Evolutionary conservation across 345 rosid genomes (phyloP).

Genomic region (Brassica nigra): DNA sequence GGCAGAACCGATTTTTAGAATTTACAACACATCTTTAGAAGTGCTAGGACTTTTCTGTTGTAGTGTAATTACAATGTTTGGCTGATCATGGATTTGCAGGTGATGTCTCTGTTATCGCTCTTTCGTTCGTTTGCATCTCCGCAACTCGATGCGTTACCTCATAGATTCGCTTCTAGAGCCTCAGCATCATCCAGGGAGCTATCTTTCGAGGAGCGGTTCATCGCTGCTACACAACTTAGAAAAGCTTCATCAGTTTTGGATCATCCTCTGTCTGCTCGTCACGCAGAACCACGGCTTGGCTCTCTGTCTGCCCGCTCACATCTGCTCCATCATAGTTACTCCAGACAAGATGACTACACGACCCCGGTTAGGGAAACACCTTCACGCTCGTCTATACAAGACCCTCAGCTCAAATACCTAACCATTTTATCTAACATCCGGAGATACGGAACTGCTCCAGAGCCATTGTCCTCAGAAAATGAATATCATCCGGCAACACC

Average conservation of each 20-base stretch:
- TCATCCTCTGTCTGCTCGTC: background rate
- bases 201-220: conserved; percentile 39
- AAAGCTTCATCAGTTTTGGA: conserved; percentile 36
- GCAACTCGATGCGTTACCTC: conserved; percentile 29
- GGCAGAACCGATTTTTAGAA: background rate
- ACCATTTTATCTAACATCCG: conserved; percentile 41
- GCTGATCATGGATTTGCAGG: conserved; percentile 40
- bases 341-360: conserved; percentile 31
- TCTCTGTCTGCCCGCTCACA: conserved; percentile 32
- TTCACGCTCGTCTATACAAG: conserved; percentile 38
- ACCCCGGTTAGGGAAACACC: conserved; percentile 33
- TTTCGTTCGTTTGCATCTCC: conserved; percentile 47
- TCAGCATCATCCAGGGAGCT: conserved; percentile 29
- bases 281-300: too few relatives aligned
- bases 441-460: conserved; percentile 38
- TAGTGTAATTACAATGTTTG: background rate
- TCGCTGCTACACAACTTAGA: conserved; percentile 39
- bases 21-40: conserved; percentile 6
- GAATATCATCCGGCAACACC: conserved; percentile 28
- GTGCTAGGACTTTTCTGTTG: conserved; percentile 9
- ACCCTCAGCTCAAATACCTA: conserved; percentile 44
- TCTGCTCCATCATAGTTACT: conserved; percentile 33
- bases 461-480: conserved; percentile 28
- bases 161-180: conserved; percentile 32
- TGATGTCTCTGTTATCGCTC: conserved; percentile 42